A percentile compares a stretch with the other conserved stretches of the same genome.
These are phyloP conservation scores for Penicillium sp. DNA, from an alignment of 2,329 filamentous ascomycete genomes.

Conservation along the genomic window DNA sequence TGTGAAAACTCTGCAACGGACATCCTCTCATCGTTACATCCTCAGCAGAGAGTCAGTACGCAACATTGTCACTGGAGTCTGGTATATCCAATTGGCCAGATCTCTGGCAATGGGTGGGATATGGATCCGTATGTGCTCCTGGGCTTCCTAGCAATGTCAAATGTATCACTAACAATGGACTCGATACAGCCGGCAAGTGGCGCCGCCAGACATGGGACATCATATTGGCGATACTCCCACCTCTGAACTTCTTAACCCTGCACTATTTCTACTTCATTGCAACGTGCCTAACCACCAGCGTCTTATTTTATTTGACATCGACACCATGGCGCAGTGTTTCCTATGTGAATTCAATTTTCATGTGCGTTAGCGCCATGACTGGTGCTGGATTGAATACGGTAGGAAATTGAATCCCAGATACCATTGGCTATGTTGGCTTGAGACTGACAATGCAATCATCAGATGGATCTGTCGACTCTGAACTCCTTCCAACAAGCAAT, in stretches of 20 bases:
- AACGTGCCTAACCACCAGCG: slow-evolving; percentile 53
- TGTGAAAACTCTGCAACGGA: neutral
- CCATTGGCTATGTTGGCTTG: neutral
- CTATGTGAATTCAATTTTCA: slow-evolving; percentile 64
- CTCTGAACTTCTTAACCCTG: slow-evolving; percentile 59
- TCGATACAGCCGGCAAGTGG: slow-evolving; percentile 21
- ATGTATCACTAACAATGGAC: neutral
- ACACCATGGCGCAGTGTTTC: slow-evolving; percentile 50
- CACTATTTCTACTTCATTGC: slow-evolving; percentile 65
- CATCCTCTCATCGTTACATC: neutral
- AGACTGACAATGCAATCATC: slow-evolving; percentile 24
- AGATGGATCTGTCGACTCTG: slow-evolving; percentile 53
- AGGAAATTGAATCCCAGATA: slow-evolving; percentile 8
- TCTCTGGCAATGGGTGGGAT: slow-evolving; percentile 3
- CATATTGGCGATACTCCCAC: slow-evolving; percentile 31
- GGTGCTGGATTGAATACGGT: slow-evolving; percentile 64
- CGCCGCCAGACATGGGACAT: slow-evolving; percentile 20
- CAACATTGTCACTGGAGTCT: neutral
- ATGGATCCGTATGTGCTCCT: slow-evolving; percentile 10
- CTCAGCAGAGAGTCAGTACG: neutral
- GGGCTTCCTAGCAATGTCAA: neutral
- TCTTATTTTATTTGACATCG: slow-evolving; percentile 58
- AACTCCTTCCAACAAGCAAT: slow-evolving; percentile 66
- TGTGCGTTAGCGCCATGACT: slow-evolving; percentile 64
- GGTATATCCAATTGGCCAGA: neutral